Evolutionary conservation across 192 early-diverging fungal genomes (phyloP).

Genomic region (Kappamyces sp.): DNA sequence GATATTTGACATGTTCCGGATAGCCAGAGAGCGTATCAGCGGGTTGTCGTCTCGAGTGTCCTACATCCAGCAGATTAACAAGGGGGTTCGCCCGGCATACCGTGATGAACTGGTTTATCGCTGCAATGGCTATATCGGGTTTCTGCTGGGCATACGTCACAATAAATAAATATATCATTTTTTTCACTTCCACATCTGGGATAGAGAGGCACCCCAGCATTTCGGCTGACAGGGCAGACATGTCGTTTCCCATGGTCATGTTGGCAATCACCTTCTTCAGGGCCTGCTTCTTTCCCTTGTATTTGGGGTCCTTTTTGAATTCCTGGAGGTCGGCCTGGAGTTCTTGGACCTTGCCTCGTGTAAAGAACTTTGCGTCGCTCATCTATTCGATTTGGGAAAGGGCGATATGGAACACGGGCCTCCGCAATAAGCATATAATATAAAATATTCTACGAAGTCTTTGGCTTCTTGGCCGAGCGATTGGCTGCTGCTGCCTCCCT

Average conservation of each 20-base stretch:
- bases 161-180: slow-evolving; percentile 88
- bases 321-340: background rate
- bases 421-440: no score
- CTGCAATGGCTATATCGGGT: slow-evolving; percentile 88
- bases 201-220: slow-evolving; percentile 88
- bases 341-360: slow-evolving; percentile 14
- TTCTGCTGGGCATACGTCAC: slow-evolving; percentile 93
- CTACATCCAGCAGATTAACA: slow-evolving; percentile 33
- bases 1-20: slow-evolving; percentile 96
- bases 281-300: background rate
- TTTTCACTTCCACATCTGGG: slow-evolving; percentile 57
- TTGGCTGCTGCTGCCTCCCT: slow-evolving; percentile 20
- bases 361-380: slow-evolving; percentile 16
- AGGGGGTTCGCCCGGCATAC: slow-evolving; percentile 33
- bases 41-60: slow-evolving; percentile 91
- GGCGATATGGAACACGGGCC: no score
- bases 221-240: slow-evolving; percentile 88
- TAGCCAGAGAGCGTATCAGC: slow-evolving; percentile 87
- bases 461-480: slow-evolving; percentile 19
- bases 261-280: slow-evolving; percentile 84
- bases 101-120: slow-evolving; percentile 81
- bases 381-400: background rate
- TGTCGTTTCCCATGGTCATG: slow-evolving; percentile 99
- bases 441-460: no score
- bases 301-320: slow-evolving; percentile 5